A percentile compares a stretch with the other conserved stretches of the same genome.
Evolutionary conservation across 768 basidiomycete species (phyloP).

Genomic region (Trametes meyenii): DNA sequence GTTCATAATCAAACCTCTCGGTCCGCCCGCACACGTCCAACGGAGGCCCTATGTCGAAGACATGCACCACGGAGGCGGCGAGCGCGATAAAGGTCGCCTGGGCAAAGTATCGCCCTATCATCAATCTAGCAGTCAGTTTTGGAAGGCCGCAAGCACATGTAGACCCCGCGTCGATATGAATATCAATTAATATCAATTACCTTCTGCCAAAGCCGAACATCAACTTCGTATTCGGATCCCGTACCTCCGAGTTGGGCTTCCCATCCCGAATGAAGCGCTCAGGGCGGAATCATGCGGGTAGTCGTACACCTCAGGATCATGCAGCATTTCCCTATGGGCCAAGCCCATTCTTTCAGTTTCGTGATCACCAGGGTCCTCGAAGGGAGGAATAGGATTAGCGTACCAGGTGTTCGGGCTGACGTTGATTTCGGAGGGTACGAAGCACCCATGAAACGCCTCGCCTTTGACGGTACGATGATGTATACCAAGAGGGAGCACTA

Average conservation of each 20-base stretch:
- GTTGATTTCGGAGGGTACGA: slow-evolving; percentile 28
- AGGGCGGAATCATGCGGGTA: slow-evolving; percentile 16
- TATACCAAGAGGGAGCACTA: slow-evolving; percentile 12
- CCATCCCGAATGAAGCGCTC: slow-evolving; percentile 10
- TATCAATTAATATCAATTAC: too few relatives aligned
- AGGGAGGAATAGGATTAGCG: neutral
- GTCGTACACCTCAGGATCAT: slow-evolving; percentile 18
- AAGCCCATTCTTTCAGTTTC: too few relatives aligned
- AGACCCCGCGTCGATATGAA: too few relatives aligned
- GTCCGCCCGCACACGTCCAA: too few relatives aligned
- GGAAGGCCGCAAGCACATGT: too few relatives aligned
- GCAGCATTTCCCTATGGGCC: slow-evolving; percentile 17
- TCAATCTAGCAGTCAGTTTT: too few relatives aligned
- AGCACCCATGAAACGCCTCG: slow-evolving; percentile 24
- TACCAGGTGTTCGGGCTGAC: slow-evolving; percentile 31
- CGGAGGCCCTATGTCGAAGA: slow-evolving; percentile 10
- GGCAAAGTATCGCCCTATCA: slow-evolving; percentile 11
- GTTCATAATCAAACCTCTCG: neutral
- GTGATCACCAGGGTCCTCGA: too few relatives aligned
- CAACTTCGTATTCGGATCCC: slow-evolving; percentile 32
- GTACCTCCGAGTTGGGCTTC: slow-evolving; percentile 23
- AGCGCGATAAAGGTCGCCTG: neutral
- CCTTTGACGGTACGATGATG: slow-evolving; percentile 34
- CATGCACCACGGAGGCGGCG: slow-evolving; percentile 4
- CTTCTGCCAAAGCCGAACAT: slow-evolving; percentile 32